Evolutionary conservation across 2,329 filamentous ascomycete genomes (phyloP).

Genomic region (Sarocladium kiliense): DNA sequence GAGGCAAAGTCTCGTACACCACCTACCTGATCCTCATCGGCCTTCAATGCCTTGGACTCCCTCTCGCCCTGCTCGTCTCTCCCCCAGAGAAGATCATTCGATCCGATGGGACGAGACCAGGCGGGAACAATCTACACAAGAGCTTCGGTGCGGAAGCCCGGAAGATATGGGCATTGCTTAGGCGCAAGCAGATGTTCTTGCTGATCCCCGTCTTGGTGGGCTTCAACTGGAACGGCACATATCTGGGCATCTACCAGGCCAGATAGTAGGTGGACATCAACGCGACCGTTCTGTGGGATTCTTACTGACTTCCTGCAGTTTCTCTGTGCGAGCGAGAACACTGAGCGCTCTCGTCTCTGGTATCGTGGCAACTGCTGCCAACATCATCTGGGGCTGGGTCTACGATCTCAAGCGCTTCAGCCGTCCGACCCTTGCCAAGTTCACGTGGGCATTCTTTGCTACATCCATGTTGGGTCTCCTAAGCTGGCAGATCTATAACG

Average conservation of each 20-base stretch:
- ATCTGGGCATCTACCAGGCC: constrained; percentile 46
- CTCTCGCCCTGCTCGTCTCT: constrained; percentile 21
- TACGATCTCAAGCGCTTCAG: constrained; percentile 37
- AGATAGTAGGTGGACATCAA: constrained; percentile 30
- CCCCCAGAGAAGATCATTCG: constrained; percentile 22
- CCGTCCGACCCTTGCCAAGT: constrained; percentile 35
- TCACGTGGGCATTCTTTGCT: constrained; percentile 36
- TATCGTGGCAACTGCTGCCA: constrained; percentile 37
- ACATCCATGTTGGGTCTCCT: constrained; percentile 37
- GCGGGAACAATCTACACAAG: constrained; percentile 23
- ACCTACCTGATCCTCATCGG: constrained; percentile 24
- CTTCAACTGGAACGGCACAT: constrained; percentile 46
- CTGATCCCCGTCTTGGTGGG: constrained; percentile 38
- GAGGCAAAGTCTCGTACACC: constrained; percentile 20
- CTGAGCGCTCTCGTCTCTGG: constrained; percentile 40
- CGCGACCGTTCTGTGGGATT: too few species aligned
- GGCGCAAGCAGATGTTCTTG: constrained; percentile 39
- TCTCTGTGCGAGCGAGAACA: constrained; percentile 42
- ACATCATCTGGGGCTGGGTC: constrained; percentile 45
- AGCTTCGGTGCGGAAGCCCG: constrained; percentile 29
- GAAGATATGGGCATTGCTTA: constrained; percentile 33
- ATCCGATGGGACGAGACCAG: constrained; percentile 19
- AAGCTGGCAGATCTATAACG: constrained; percentile 42
- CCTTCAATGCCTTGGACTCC: constrained; percentile 20
- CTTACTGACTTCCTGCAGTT: constrained; percentile 17